Evolutionary conservation across 176 grass and related monocot genomes (phyloP).

Genomic region (Musa itinerans): DNA sequence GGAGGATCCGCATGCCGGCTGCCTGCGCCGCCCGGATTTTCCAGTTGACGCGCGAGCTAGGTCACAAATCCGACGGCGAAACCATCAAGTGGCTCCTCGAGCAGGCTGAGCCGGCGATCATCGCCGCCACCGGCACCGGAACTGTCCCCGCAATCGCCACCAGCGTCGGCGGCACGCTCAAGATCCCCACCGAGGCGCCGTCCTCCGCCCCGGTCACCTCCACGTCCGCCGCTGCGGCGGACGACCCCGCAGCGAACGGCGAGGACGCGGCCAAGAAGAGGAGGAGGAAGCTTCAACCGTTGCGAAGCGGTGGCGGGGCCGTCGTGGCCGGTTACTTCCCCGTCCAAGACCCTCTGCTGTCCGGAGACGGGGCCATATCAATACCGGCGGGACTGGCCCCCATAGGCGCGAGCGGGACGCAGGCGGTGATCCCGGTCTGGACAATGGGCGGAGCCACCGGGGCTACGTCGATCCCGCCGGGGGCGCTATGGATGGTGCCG

Average conservation of each 20-base stretch:
- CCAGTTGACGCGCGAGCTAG: not conserved
- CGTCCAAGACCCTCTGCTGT: not conserved
- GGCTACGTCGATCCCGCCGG: not conserved
- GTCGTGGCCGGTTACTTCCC: not conserved
- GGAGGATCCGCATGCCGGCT: not conserved
- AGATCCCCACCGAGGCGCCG: not conserved
- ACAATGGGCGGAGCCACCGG: not conserved
- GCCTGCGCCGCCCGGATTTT: conserved; percentile 2
- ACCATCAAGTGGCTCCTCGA: not conserved
- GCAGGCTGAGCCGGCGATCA: not conserved
- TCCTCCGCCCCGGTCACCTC: not conserved
- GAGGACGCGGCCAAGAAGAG: not conserved
- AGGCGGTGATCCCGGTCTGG: not conserved
- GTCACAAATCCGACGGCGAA: not conserved
- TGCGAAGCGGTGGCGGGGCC: not conserved
- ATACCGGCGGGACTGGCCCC: not conserved
- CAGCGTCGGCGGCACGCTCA: not conserved
- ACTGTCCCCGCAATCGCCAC: not conserved
- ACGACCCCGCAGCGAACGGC: not conserved
- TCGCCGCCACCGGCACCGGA: not conserved
- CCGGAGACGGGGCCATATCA: not conserved
- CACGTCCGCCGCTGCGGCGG: not conserved
- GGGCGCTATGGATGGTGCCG: not conserved
- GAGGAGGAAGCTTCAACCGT: not conserved
- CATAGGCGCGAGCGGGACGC: not conserved